These are phyloP conservation scores for Ganoderma lucidum DNA, from an alignment of 1,284 basidiomycete genomes.

Conservation along the genomic window DNA sequence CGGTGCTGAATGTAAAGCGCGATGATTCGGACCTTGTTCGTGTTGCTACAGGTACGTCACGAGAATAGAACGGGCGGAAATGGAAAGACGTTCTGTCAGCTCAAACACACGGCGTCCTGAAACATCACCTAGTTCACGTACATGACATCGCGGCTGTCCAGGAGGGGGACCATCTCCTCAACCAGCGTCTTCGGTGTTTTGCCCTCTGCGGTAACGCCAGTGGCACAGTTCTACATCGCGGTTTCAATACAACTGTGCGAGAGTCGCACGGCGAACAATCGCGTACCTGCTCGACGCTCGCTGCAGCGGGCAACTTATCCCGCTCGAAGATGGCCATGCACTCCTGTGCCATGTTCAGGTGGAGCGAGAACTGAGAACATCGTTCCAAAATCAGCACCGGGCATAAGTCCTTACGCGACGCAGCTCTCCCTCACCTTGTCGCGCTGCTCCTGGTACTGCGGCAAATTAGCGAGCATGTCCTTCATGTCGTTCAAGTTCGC, in stretches of 20 bases:
- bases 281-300: constrained; percentile 90
- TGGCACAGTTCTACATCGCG: constrained; percentile 81
- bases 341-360: constrained; percentile 97
- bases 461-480: constrained; percentile 96
- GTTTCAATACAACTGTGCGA: constrained; percentile 3
- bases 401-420: neutral
- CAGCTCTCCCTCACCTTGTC: constrained; percentile 77
- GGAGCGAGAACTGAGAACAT: constrained; percentile 83
- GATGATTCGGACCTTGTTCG: constrained; percentile 96
- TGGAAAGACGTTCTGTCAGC: constrained; percentile 24
- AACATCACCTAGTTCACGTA: constrained; percentile 46
- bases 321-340: constrained; percentile 95
- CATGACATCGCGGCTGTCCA: constrained; percentile 89
- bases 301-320: constrained; percentile 86
- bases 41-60: constrained; percentile 49
- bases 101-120: constrained; percentile 9
- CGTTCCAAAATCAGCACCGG: too few relatives aligned
- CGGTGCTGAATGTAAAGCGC: constrained; percentile 96
- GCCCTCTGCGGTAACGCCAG: constrained; percentile 88
- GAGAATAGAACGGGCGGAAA: constrained; percentile 10
- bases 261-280: neutral
- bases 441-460: constrained; percentile 95
- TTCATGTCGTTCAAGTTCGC: constrained; percentile 97
- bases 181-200: constrained; percentile 93
- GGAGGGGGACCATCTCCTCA: constrained; percentile 97